phyloP scores from a whole-genome alignment of 306 rosid genomes.

The Castanea sativa region DNA sequence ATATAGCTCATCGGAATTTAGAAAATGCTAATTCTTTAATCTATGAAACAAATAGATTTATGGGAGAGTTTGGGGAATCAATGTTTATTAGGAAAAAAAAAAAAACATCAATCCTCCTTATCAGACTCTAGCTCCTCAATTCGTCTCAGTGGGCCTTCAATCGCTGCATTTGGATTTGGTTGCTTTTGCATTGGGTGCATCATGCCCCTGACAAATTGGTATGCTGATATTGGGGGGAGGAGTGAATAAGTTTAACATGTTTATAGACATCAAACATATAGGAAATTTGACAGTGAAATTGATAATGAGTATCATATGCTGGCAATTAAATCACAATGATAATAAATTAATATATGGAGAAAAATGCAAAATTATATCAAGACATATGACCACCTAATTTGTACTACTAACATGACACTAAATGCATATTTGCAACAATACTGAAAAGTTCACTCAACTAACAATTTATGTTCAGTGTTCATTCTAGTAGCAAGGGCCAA shows the following conservation, averaged over 20 bases:
- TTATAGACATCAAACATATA: background rate
- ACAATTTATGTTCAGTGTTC: background rate
- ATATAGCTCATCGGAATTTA: no score
- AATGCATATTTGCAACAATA: no score
- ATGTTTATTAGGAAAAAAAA: background rate
- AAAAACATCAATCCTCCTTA: constrained; percentile 23
- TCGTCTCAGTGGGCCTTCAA: constrained; percentile 14
- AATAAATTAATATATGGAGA: no score
- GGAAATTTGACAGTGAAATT: no score
- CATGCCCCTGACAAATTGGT: constrained; percentile 23
- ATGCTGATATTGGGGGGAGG: constrained; percentile 27
- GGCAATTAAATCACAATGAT: no score
- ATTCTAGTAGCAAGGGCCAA: background rate
- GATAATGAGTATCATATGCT: no score
- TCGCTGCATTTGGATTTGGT: constrained; percentile 10
- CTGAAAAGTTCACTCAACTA: background rate
- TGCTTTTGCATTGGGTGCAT: constrained; percentile 28
- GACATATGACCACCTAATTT: no score
- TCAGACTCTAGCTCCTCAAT: constrained; percentile 32
- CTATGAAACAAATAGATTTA: no score
- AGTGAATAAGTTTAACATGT: background rate
- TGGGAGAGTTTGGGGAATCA: no score
- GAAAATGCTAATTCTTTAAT: no score
- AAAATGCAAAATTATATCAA: no score
- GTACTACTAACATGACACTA: no score